Base-by-base conservation (phyloP, 441 rosid species). In the Populus hybrid region DNA sequence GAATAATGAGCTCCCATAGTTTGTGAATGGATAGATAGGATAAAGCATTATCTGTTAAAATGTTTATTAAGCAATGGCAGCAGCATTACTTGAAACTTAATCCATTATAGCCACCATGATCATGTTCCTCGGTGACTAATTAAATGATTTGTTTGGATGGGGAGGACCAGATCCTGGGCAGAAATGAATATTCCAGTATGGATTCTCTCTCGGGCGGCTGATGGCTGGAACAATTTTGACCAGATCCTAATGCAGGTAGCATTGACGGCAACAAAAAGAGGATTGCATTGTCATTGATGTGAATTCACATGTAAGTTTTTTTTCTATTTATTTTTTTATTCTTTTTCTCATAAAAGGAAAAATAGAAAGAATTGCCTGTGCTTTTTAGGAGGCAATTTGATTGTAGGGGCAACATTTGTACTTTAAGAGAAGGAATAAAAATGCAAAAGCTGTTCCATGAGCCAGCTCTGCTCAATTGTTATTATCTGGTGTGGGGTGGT, bases 171-270 rank as follows among this genome's bases (percentile, higher is more conserved):
- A 76, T 82, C 9, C 35, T 33, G 86, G 80, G 76, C 83, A 42
- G 75, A 79, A 83, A 81, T 82, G 80, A 87, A n/a, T 63, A 70
- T 59, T 56, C 53, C 73, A 29, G 36, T 50, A 68, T 45, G 78
- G 84, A 63, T 53, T 53, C 78, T 72, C 64, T 80, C 75, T 71
- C 81, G 50, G 67, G 35, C 24, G 76, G 83, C 82, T 76, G 7
- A 78, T 69, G 84, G 84, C 87, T 76, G 74, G 84, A 79, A 77
- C 82, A 78, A 77, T 83, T 84, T 88, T 84, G 87, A 83, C 84
- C 79, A 72, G 75, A 77, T 79, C 73, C 80, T 68, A 76, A 45
- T 29, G 50, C 78, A 70, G 76, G 73, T 35, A 77, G 73, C 63
- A 70, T 20, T 66, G 84, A 36, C 68, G 79, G 71, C 76, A 70